phyloP scores from a whole-genome alignment of 108 stramenopile genomes.

The Aurantiochytrium sp. region DNA sequence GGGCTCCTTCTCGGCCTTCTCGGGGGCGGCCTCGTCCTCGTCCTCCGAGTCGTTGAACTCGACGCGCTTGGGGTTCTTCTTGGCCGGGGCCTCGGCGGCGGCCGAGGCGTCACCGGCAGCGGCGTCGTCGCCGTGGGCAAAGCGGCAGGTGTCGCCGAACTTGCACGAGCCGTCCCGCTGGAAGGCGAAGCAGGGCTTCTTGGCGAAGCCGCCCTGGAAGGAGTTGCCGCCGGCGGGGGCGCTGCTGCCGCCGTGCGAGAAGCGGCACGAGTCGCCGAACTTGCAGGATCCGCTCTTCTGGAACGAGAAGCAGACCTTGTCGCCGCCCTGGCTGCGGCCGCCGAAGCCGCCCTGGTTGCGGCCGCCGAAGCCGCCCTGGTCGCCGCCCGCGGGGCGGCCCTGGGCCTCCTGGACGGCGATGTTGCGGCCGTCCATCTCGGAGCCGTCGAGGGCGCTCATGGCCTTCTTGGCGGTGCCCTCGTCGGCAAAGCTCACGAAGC shows the following conservation, averaged over 20 bases:
- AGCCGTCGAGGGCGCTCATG: slow-evolving; percentile 76
- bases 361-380: neutral
- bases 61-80: slow-evolving; percentile 28
- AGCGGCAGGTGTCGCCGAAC: slow-evolving; percentile 20
- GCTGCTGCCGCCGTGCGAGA: neutral
- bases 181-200: neutral
- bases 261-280: slow-evolving; percentile 21
- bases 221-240: neutral
- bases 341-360: neutral
- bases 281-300: slow-evolving; percentile 5
- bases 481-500: slow-evolving; percentile 90
- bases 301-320: neutral
- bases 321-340: neutral
- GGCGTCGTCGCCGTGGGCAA: slow-evolving; percentile 7
- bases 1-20: neutral
- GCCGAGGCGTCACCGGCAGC: neutral
- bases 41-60: neutral
- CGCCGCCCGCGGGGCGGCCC: neutral
- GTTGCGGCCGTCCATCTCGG: slow-evolving; percentile 50
- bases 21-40: neutral
- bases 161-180: slow-evolving; percentile 3
- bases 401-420: neutral
- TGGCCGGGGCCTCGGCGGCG: neutral
- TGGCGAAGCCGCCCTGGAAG: neutral
- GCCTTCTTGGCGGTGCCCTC: slow-evolving; percentile 86